Evolutionary conservation across 441 rosid genomes (phyloP).

Genomic region (Gossypium gossypioides): DNA sequence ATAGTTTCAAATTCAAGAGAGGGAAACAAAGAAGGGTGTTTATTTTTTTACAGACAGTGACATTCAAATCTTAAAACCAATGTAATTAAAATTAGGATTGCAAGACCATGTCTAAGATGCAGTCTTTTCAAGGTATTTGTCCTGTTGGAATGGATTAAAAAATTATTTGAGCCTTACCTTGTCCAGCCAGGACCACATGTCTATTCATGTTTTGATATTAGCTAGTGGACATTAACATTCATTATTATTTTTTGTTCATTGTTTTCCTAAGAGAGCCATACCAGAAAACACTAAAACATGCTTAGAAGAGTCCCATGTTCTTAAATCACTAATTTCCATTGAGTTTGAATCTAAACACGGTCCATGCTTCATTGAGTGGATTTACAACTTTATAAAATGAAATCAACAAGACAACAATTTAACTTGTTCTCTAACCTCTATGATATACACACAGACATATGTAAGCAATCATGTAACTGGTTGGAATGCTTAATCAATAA

Average conservation of each 20-base stretch:
- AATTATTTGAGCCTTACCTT: conserved; percentile 18
- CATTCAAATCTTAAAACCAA: too few species aligned
- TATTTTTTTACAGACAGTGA: background rate
- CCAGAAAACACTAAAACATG: conserved; percentile 4
- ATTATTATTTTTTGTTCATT: conserved; percentile 6
- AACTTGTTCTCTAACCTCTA: background rate
- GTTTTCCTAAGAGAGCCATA: background rate
- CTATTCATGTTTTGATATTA: background rate
- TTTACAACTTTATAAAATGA: background rate
- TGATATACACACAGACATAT: background rate
- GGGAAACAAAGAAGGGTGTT: background rate
- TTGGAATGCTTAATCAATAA: background rate
- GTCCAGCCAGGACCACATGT: conserved; percentile 33
- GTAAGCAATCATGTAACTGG: background rate
- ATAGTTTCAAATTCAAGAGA: conserved; percentile 13
- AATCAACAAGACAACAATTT: conserved; percentile 9
- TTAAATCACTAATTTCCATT: background rate
- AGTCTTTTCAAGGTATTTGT: conserved; percentile 17
- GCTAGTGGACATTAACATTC: conserved; percentile 8
- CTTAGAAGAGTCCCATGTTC: background rate
- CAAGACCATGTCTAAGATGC: too few species aligned
- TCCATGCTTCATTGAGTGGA: background rate
- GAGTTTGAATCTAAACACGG: conserved; percentile 12
- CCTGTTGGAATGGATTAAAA: conserved; percentile 10
- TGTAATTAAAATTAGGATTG: too few species aligned